These are phyloP conservation scores for Naumovozyma dairenensis DNA, from an alignment of 805 yeast species.

Conservation along the genomic window DNA sequence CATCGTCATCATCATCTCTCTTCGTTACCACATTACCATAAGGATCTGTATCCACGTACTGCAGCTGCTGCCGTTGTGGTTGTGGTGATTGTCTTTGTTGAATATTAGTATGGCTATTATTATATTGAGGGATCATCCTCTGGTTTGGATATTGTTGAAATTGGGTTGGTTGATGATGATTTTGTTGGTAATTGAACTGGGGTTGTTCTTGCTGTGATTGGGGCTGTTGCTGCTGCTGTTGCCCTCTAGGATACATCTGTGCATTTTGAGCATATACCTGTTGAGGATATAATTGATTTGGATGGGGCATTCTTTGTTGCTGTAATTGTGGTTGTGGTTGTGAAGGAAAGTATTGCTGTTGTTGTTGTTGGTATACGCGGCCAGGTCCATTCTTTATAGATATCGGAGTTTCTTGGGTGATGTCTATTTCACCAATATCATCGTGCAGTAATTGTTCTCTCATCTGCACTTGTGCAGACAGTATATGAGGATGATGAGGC, in stretches of 20 bases:
- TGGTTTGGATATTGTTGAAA: constrained; percentile 11
- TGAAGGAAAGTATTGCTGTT: constrained; percentile 8
- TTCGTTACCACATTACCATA: no score
- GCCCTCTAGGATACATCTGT: constrained; percentile 4
- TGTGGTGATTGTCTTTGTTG: constrained; percentile 4
- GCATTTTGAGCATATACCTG: no score
- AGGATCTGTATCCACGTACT: constrained; percentile 6
- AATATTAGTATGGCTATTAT: neutral
- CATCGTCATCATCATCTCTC: no score
- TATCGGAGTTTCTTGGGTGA: constrained; percentile 34
- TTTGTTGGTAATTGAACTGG: constrained; percentile 6
- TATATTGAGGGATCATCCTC: constrained; percentile 2
- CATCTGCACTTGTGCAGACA: constrained; percentile 13
- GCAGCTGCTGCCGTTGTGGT: constrained; percentile 11
- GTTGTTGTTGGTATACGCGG: neutral
- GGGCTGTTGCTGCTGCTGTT: constrained; percentile 3
- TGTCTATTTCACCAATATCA: constrained; percentile 37
- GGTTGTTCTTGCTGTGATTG: constrained; percentile 4
- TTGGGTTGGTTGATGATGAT: constrained; percentile 4
- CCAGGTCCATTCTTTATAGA: constrained; percentile 3
- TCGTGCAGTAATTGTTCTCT: constrained; percentile 31
- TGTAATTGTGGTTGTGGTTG: constrained; percentile 7
- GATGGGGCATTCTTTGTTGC: constrained; percentile 6
- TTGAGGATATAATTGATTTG: no score
- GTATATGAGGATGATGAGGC: constrained; percentile 1